Conservation (phyloP, 2,329 filamentous ascomycete genomes). For the Xylariaceae sp. region DNA sequence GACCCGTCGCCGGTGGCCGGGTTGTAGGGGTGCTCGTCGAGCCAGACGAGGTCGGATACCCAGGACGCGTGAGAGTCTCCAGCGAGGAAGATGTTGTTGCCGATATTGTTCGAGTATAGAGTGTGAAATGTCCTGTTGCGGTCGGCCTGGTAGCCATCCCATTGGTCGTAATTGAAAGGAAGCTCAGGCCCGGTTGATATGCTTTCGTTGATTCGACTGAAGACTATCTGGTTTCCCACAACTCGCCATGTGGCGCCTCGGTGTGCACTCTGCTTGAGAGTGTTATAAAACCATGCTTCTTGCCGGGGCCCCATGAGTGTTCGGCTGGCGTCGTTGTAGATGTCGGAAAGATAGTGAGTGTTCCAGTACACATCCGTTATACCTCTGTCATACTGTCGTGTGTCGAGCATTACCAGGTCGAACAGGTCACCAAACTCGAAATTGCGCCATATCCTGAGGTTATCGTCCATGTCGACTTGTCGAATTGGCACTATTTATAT, state of each 20-base stretch:
- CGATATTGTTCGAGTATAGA: constrained; percentile 65
- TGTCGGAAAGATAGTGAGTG: constrained; percentile 60
- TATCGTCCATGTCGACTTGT: constrained; percentile 72
- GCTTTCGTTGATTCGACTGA: constrained; percentile 50
- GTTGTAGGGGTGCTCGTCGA: constrained; percentile 52
- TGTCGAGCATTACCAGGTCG: constrained; percentile 73
- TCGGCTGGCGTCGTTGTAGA: constrained; percentile 66
- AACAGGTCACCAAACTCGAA: constrained; percentile 70
- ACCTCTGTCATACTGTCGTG: constrained; percentile 69
- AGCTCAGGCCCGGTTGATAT: constrained; percentile 38
- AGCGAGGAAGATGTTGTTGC: constrained; percentile 68
- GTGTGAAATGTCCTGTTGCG: constrained; percentile 66
- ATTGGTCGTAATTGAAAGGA: constrained; percentile 58
- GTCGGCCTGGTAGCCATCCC: constrained; percentile 57
- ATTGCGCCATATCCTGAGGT: constrained; percentile 70
- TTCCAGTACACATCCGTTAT: constrained; percentile 69
- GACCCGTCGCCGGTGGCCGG: constrained; percentile 50
- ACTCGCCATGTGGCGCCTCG: constrained; percentile 73
- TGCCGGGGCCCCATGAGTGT: constrained; percentile 74
- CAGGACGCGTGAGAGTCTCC: constrained; percentile 67
- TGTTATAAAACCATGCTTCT: constrained; percentile 74
- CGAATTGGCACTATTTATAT: constrained; percentile 49
- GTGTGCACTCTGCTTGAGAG: constrained; percentile 59
- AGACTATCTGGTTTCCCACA: constrained; percentile 73
- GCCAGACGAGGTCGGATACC: constrained; percentile 57